phyloP scores from a whole-genome alignment of 352 stramenopile species.

The Thalassiosira livingstoniorum region DNA sequence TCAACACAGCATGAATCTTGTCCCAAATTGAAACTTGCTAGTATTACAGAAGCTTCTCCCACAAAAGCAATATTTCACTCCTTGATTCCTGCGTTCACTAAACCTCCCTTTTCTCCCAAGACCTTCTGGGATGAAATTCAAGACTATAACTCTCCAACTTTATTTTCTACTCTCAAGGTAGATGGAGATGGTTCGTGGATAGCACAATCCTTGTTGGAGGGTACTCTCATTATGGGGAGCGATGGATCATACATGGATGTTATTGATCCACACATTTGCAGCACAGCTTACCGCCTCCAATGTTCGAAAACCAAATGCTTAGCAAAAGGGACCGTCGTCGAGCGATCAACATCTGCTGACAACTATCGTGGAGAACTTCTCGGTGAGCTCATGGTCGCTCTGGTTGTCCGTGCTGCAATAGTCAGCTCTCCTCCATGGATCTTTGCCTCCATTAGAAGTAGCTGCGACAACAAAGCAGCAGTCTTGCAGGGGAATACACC shows the following conservation, averaged over 20 bases:
- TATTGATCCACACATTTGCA: neutral
- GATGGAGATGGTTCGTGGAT: constrained; percentile 12
- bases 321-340: neutral
- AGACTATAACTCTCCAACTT: neutral
- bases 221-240: neutral
- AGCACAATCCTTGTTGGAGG: neutral
- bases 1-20: too few relatives aligned
- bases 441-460: too few relatives aligned
- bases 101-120: too few relatives aligned
- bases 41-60: too few relatives aligned
- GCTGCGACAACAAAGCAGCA: too few relatives aligned
- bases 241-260: neutral
- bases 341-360: neutral
- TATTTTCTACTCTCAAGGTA: neutral
- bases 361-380: neutral
- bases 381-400: neutral
- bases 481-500: too few relatives aligned
- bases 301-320: neutral
- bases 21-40: too few relatives aligned
- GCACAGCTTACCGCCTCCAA: neutral
- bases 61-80: too few relatives aligned
- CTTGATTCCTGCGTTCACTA: too few relatives aligned
- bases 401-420: neutral
- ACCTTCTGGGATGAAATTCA: too few relatives aligned
- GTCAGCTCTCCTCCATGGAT: too few relatives aligned